Evolutionary conservation across 2,329 filamentous ascomycete genomes (phyloP), one percentile per base, ranked within the genome.

Genomic region (Aspergillus fumigatiaffinis): DNA sequence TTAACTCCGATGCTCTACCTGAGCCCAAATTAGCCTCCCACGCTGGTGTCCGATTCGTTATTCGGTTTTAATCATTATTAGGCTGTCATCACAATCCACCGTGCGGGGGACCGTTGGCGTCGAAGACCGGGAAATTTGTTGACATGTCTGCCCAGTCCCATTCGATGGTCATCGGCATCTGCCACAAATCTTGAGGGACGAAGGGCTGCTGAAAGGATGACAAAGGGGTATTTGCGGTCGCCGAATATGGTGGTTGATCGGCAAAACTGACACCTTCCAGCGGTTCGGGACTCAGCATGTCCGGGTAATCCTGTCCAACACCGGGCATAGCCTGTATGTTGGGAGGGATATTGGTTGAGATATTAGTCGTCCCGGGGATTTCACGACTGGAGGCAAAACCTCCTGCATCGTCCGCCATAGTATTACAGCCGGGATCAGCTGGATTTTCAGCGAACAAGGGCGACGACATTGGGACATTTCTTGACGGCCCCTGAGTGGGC

Each of bases 101-200:
- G 21, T 63, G 65, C 28, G 63, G 64, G 35, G 64, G 64, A 7
- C 63, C 63, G 48, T 64, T 61, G 32, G 62, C 54, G 44, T 72
- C 73, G 51, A 75, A 73, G 9, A 67, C 63, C 21, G 73, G 71
- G 46, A 74, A 71, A 55, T 70, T 73, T 20, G 68, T 68, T 14
- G 73, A 74, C 69, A 77, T 74, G 55, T 80, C 77, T 3, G 77
- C 84, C 87, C 87, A 90, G 63, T 89, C 91, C 92, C 92, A 97
- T 71, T 97, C 93, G 23, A 97, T 82, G 2, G 91, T 95, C 87
- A 96, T 96, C 1, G 93, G 92, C 84, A 97, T 87, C 72, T 93
- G 89, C 86, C 94, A 99, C 26, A 97, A 76, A 75, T 97, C 94
- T 66, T 93, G 91, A 4, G 94, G 93, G 23, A 97, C 85, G 67